These are phyloP conservation scores for Cymbopogon flexuosus DNA, from an alignment of 202 grass and related monocot species.

Conservation along the genomic window DNA sequence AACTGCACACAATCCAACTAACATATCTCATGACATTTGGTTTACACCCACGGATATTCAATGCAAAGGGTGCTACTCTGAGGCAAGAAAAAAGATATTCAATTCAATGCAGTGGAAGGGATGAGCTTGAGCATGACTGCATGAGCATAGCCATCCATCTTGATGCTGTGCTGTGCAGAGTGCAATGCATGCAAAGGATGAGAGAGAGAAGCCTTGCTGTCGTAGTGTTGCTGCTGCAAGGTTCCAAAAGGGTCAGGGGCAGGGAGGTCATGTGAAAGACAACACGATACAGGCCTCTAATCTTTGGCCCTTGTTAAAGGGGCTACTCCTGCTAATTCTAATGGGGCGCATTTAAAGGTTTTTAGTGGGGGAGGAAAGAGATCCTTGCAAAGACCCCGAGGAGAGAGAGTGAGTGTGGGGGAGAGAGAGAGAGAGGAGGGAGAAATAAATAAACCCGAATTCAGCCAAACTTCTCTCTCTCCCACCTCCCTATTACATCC, in stretches of 20 bases:
- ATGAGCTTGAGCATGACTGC: not conserved
- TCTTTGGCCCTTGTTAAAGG: slow-evolving; percentile 27
- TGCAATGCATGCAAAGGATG: not conserved
- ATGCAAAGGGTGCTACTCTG: slow-evolving; percentile 7
- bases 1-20: slow-evolving; percentile 11
- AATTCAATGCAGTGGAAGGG: slow-evolving; percentile 16
- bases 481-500: not conserved
- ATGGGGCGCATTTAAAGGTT: slow-evolving; percentile 36
- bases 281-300: slow-evolving; percentile 25
- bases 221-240: not conserved
- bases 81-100: slow-evolving; percentile 18
- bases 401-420: not conserved
- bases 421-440: not conserved
- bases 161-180: not conserved
- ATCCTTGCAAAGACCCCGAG: slow-evolving; percentile 25
- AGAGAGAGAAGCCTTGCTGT: slow-evolving; percentile 10
- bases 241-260: slow-evolving; percentile 11
- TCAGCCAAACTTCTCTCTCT: slow-evolving; percentile 47
- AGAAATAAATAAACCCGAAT: slow-evolving; percentile 51
- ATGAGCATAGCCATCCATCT: not conserved
- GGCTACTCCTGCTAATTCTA: slow-evolving; percentile 7
- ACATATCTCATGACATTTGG: slow-evolving; percentile 9
- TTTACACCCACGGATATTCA: slow-evolving; percentile 1
- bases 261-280: slow-evolving; percentile 33
- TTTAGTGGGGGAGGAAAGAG: slow-evolving; percentile 42